Conservation (phyloP, 202 grass and related monocot species). For the Saccharum hybrid region DNA sequence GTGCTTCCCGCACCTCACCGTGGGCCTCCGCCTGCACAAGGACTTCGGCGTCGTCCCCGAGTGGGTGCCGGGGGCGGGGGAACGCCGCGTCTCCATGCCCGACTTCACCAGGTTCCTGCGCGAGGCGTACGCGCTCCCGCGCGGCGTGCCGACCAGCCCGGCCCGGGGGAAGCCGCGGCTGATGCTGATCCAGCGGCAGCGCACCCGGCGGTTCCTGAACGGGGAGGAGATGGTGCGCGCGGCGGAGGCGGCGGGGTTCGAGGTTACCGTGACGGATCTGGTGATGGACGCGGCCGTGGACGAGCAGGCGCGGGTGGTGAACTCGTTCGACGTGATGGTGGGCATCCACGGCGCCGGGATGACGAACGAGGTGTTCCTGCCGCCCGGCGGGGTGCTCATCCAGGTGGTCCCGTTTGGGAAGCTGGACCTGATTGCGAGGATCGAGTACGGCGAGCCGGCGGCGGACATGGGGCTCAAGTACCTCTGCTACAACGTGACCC, state of each 20-base stretch:
- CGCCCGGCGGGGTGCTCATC: conserved; percentile 53
- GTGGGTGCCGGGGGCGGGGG: no score
- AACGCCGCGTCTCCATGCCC: conserved; percentile 50
- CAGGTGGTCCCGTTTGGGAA: conserved; percentile 66
- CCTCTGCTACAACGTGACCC: conserved; percentile 47
- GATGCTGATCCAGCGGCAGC: conserved; percentile 59
- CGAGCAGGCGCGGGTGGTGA: conserved; percentile 50
- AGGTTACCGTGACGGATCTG: conserved; percentile 45
- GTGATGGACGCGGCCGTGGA: conserved; percentile 29
- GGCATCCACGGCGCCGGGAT: conserved; percentile 73
- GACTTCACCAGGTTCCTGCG: conserved; percentile 74
- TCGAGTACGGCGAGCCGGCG: conserved; percentile 52
- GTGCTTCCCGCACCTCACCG: no score
- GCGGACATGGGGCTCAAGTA: conserved; percentile 60
- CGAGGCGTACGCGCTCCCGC: conserved; percentile 30
- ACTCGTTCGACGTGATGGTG: conserved; percentile 59
- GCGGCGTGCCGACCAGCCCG: conserved; percentile 29
- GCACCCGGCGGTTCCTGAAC: conserved; percentile 56
- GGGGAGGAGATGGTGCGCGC: conserved; percentile 49
- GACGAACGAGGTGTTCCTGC: conserved; percentile 64
- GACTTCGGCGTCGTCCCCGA: conserved; percentile 59
- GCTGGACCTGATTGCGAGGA: conserved; percentile 48
- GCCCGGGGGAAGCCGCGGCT: conserved; percentile 49
- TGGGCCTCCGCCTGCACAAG: no score
- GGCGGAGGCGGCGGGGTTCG: conserved; percentile 69